Conservation (phyloP, 179 eudicot genomes). For the Camellia oleifera region DNA sequence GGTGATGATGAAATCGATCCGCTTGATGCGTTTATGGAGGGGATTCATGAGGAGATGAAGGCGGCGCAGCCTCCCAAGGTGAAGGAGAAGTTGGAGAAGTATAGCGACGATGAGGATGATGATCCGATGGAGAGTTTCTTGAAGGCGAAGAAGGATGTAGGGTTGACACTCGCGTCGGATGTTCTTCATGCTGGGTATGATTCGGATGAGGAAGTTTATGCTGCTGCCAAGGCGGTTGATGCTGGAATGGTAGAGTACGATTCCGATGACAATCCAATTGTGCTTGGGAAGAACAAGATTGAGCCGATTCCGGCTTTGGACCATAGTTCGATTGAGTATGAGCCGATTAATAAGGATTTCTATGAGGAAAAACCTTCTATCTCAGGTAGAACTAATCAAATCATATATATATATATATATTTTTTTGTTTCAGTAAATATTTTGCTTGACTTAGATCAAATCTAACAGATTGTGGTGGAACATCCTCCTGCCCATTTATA, state of each 20-base stretch:
- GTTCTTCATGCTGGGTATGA: conserved; percentile 82
- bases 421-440: not conserved
- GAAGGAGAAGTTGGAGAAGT: conserved; percentile 70
- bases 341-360: conserved; percentile 82
- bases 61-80: conserved; percentile 67
- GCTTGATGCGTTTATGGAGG: conserved; percentile 92
- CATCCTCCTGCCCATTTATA: not conserved
- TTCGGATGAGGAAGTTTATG: conserved; percentile 97
- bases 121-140: conserved; percentile 87
- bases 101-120: conserved; percentile 74
- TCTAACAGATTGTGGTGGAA: not conserved
- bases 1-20: conserved; percentile 71
- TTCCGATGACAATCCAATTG: conserved; percentile 83
- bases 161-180: conserved; percentile 79
- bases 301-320: conserved; percentile 88
- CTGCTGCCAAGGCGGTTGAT: conserved; percentile 97
- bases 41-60: conserved; percentile 83
- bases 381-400: conserved; percentile 46
- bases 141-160: conserved; percentile 85
- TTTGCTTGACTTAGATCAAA: not conserved
- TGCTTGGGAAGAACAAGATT: conserved; percentile 79
- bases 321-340: conserved; percentile 71
- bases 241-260: conserved; percentile 92
- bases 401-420: too few species aligned
- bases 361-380: conserved; percentile 83